These are phyloP conservation scores for Mucor saturninus DNA, from an alignment of 371 early-diverging fungal species.

Conservation along the genomic window DNA sequence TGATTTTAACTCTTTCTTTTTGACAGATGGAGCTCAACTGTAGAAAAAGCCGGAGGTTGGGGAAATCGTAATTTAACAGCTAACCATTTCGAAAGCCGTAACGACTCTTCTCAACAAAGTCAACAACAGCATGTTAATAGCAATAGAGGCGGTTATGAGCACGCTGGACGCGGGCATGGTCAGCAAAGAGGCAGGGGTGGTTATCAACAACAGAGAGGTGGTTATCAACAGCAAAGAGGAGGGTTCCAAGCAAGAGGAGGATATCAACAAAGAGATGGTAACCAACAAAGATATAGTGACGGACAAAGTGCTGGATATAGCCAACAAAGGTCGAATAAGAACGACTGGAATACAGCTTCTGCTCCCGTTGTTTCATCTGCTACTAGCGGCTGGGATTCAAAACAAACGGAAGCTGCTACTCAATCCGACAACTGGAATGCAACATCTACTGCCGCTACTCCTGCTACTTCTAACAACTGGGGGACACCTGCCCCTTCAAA, in stretches of 20 bases:
- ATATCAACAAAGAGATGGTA: slow-evolving; percentile 7
- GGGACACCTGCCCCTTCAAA: not conserved
- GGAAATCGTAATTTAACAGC: not conserved
- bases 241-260: not conserved
- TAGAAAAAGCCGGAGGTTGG: slow-evolving; percentile 6
- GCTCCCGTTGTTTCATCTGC: no score
- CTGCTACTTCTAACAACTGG: not conserved
- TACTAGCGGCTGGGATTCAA: not conserved
- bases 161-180: slow-evolving; percentile 3
- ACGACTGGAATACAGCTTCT: not conserved
- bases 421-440: not conserved
- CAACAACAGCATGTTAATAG: not conserved
- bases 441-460: not conserved
- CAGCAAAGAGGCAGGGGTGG: slow-evolving; percentile 9
- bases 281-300: slow-evolving; percentile 2
- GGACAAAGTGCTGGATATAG: not conserved
- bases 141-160: not conserved
- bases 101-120: not conserved
- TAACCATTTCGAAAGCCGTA: not conserved
- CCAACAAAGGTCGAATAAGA: not conserved
- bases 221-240: not conserved
- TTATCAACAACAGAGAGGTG: not conserved
- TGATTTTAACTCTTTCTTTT: not conserved
- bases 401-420: no score
- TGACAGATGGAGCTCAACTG: slow-evolving; percentile 8